These are phyloP conservation scores for Aspergillus intermedius DNA, from an alignment of 2,329 filamentous ascomycete genomes.

Conservation along the genomic window DNA sequence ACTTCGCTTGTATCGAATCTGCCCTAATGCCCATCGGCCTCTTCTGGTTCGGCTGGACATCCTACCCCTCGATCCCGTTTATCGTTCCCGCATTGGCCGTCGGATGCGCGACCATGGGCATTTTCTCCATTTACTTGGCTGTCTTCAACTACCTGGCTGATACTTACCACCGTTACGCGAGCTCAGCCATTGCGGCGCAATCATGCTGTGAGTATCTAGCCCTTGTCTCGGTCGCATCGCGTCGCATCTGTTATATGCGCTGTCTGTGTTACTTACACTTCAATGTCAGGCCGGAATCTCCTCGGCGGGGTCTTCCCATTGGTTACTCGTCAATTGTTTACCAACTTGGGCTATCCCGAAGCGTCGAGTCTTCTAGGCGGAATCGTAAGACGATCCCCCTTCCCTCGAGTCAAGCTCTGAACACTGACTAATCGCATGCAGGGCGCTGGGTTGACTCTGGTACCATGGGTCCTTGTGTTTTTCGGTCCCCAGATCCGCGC, in stretches of 20 bases:
- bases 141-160: conserved; percentile 93
- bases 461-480: conserved; percentile 81
- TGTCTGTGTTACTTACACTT: background rate
- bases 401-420: background rate
- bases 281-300: conserved; percentile 58
- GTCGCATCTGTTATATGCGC: background rate
- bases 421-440: conserved; percentile 12
- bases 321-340: conserved; percentile 67
- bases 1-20: conserved; percentile 73
- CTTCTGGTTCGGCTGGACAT: conserved; percentile 73
- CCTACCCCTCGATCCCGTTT: conserved; percentile 59
- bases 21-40: conserved; percentile 70
- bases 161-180: conserved; percentile 77
- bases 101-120: conserved; percentile 71
- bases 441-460: conserved; percentile 59
- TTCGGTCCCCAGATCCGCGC: conserved; percentile 70
- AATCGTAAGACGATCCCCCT: conserved; percentile 44
- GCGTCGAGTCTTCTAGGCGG: conserved; percentile 72
- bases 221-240: background rate
- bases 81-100: conserved; percentile 65
- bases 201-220: conserved; percentile 55
- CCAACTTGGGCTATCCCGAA: conserved; percentile 60
- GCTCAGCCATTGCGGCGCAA: conserved; percentile 78
- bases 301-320: conserved; percentile 76
- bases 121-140: conserved; percentile 78